Percentiles rank a stretch among this genome's conserved stretches.
Evolutionary conservation across 2,329 filamentous ascomycete genomes (phyloP).

Genomic region (Ustulina deusta): DNA sequence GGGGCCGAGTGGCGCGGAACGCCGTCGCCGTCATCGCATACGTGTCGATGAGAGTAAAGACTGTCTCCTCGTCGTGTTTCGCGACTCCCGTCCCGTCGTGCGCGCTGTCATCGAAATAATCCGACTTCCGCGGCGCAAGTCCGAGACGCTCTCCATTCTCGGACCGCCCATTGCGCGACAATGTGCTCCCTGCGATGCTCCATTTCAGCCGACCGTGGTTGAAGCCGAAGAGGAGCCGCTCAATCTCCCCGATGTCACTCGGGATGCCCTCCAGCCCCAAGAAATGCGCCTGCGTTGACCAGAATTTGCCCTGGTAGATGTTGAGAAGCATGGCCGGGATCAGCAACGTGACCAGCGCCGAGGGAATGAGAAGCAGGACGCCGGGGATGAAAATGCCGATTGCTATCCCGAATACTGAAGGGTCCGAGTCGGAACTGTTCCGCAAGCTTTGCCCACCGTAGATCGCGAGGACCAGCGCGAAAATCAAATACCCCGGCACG

Average conservation of each 20-base stretch:
- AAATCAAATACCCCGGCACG: constrained; percentile 23
- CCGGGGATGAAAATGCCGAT: not conserved
- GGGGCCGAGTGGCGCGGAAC: constrained; percentile 33
- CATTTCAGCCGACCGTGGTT: constrained; percentile 30
- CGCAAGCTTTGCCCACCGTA: too few species aligned
- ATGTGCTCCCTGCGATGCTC: constrained; percentile 33
- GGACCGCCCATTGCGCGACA: constrained; percentile 32
- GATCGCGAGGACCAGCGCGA: too few species aligned
- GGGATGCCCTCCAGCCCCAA: constrained; percentile 34
- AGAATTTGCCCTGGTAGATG: constrained; percentile 38
- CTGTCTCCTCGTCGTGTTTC: not conserved
- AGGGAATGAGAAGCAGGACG: constrained; percentile 9
- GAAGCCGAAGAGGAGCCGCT: constrained; percentile 34
- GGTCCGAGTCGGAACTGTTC: too few species aligned
- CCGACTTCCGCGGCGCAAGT: not conserved
- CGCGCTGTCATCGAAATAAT: not conserved
- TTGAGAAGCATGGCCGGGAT: constrained; percentile 23
- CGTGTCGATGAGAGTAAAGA: constrained; percentile 57
- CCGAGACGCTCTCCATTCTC: constrained; percentile 24
- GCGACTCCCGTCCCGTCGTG: not conserved
- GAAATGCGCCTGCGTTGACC: constrained; percentile 36
- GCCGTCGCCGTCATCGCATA: constrained; percentile 55
- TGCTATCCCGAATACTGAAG: too few species aligned
- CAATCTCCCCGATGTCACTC: constrained; percentile 27
- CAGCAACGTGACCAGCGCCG: constrained; percentile 18